A percentile compares a stretch with the other conserved stretches of the same genome.
Evolutionary conservation across 768 basidiomycete species (phyloP).

Genomic region (Mycena haematopus): DNA sequence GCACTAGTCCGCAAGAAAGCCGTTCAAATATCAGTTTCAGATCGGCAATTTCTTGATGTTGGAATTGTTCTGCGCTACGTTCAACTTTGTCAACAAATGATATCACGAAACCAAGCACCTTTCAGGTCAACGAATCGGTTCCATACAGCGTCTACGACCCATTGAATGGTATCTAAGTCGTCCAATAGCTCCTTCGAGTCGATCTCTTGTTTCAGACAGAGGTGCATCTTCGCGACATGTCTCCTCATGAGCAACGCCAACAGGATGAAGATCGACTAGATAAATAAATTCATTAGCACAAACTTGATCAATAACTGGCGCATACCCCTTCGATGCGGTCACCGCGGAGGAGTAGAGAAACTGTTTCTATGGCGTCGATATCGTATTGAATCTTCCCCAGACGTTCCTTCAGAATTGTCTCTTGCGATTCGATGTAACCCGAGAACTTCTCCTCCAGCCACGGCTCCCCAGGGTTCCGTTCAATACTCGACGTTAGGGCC

Average conservation of each 20-base stretch:
- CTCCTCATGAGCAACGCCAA: slow-evolving; percentile 11
- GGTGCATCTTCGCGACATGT: slow-evolving; percentile 14
- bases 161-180: not conserved
- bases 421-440: not conserved
- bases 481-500: slow-evolving; percentile 1
- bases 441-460: slow-evolving; percentile 2
- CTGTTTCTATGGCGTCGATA: slow-evolving; percentile 2
- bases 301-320: not conserved
- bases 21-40: slow-evolving; percentile 14
- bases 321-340: slow-evolving; percentile 11
- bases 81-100: not conserved
- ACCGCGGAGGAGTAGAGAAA: not conserved
- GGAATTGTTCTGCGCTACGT: slow-evolving; percentile 4
- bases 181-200: not conserved
- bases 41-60: slow-evolving; percentile 8
- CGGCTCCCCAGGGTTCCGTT: not conserved
- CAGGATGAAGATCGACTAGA: slow-evolving; percentile 7
- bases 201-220: slow-evolving; percentile 5
- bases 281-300: not conserved
- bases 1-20: slow-evolving; percentile 19
- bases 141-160: slow-evolving; percentile 4
- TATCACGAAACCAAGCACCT: not conserved
- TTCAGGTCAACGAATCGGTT: not conserved
- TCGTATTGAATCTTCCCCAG: slow-evolving; percentile 13
- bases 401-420: not conserved